Conservation (phyloP, 768 basidiomycete species). For the Erythrobasidium yunnanense region DNA sequence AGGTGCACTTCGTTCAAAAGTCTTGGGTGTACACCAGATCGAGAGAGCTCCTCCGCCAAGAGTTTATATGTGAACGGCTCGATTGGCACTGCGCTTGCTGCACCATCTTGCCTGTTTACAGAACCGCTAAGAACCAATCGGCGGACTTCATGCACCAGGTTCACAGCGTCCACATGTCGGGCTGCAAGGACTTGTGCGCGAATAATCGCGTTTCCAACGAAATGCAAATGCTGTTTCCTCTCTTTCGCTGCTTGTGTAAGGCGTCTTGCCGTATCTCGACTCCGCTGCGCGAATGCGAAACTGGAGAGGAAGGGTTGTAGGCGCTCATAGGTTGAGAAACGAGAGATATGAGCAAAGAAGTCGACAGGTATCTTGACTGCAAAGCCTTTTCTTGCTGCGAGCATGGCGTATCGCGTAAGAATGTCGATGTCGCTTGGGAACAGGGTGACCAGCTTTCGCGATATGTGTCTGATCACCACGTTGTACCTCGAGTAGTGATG, state of each 20-base stretch:
- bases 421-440: neutral
- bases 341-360: neutral
- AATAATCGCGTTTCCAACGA: neutral
- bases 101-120: neutral
- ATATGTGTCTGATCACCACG: neutral
- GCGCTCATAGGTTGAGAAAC: slow-evolving; percentile 12
- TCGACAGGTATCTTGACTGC: neutral
- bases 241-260: neutral
- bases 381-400: slow-evolving; percentile 3
- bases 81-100: neutral
- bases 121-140: neutral
- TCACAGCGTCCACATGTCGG: neutral
- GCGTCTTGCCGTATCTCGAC: neutral
- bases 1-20: neutral
- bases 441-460: neutral
- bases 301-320: neutral
- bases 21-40: neutral
- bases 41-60: neutral
- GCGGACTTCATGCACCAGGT: too few species aligned
- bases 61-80: slow-evolving; percentile 1
- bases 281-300: neutral
- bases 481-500: too few species aligned
- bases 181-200: neutral
- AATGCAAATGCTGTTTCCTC: neutral
- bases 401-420: neutral